Conservation (phyloP, 2,329 filamentous ascomycete genomes). For the Knufia fluminis region DNA sequence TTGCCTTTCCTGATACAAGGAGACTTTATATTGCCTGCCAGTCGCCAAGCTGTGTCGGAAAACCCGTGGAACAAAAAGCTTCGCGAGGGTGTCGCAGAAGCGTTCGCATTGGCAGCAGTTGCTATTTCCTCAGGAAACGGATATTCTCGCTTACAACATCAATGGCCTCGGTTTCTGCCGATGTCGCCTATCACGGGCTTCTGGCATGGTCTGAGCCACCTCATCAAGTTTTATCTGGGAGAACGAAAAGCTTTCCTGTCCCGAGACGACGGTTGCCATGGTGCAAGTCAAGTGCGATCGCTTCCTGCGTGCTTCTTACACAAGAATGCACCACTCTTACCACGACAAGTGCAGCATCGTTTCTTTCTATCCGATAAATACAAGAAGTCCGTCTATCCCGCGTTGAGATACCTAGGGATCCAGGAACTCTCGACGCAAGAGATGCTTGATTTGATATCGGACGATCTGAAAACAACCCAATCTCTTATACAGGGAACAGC, state of each 20-base stretch:
- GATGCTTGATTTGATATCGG: conserved; percentile 10
- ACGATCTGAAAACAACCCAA: conserved; percentile 6
- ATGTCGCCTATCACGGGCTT: conserved; percentile 6
- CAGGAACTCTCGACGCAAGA: conserved; percentile 1
- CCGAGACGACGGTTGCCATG: conserved; percentile 1
- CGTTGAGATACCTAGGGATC: conserved; percentile 10
- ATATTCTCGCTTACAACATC: conserved; percentile 1
- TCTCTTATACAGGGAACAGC: conserved; percentile 6
- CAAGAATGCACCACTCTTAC: conserved; percentile 10
- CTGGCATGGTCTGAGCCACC: conserved; percentile 8
- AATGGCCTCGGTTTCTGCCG: conserved; percentile 14
- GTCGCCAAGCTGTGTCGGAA: conserved; percentile 11
- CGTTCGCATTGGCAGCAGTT: conserved; percentile 9
- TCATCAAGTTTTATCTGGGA: conserved; percentile 4
- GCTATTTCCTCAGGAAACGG: background rate
- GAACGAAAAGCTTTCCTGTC: conserved; percentile 5
- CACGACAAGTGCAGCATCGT: conserved; percentile 4
- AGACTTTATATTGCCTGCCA: conserved; percentile 14
- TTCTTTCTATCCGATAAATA: conserved; percentile 12
- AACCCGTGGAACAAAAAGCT: conserved; percentile 13
- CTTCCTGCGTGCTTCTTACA: conserved; percentile 12
- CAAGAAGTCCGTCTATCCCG: background rate
- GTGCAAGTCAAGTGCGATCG: background rate
- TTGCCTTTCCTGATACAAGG: conserved; percentile 14
- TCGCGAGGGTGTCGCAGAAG: conserved; percentile 7